phyloP scores from a whole-genome alignment of 768 basidiomycete species.

The Tephrocybe sp. region DNA sequence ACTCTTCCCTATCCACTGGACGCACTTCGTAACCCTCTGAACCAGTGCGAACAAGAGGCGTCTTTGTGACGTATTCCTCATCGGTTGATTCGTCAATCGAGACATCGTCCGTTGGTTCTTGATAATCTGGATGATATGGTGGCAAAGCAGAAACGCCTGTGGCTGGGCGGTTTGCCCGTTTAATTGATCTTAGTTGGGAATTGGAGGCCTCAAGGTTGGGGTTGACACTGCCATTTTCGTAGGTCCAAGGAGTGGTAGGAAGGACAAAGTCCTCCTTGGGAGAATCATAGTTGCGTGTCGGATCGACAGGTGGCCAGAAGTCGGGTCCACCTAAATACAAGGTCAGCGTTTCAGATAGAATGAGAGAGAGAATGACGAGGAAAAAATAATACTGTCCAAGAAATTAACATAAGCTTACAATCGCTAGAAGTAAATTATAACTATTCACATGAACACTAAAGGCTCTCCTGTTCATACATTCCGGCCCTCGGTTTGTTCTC shows the following conservation, averaged over 20 bases:
- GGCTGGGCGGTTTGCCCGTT: conserved; percentile 17
- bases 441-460: conserved; percentile 13
- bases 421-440: background rate
- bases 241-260: conserved; percentile 80
- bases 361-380: background rate
- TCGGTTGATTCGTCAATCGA: conserved; percentile 20
- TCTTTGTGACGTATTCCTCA: conserved; percentile 24
- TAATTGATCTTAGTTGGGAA: conserved; percentile 23
- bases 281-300: conserved; percentile 17
- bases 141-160: conserved; percentile 51
- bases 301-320: conserved; percentile 15
- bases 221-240: conserved; percentile 73
- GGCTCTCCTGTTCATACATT: conserved; percentile 16
- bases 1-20: conserved; percentile 56
- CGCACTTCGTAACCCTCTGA: conserved; percentile 84
- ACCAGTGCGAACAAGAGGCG: conserved; percentile 52
- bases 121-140: conserved; percentile 77
- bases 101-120: conserved; percentile 27
- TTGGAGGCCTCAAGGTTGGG: conserved; percentile 71
- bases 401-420: conserved; percentile 15
- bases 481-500: conserved; percentile 18
- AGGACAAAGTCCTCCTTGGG: conserved; percentile 41
- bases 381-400: background rate
- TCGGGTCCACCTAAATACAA: conserved; percentile 41
- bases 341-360: background rate